These are phyloP conservation scores for Gossypium gossypioides DNA, from an alignment of 441 rosid genomes.

Conservation along the genomic window DNA sequence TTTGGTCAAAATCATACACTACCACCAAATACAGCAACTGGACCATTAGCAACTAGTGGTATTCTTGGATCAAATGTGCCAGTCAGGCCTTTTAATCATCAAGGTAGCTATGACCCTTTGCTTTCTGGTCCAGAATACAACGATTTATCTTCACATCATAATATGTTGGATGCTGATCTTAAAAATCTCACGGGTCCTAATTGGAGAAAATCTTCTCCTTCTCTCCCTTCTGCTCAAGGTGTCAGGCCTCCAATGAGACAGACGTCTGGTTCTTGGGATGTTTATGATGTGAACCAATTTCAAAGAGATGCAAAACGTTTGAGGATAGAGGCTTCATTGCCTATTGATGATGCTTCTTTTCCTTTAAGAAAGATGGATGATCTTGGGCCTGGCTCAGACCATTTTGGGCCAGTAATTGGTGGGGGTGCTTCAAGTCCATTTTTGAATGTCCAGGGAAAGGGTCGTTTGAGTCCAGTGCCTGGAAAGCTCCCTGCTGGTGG, in stretches of 20 bases:
- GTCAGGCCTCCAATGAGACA: slow-evolving; percentile 44
- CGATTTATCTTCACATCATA: slow-evolving; percentile 28
- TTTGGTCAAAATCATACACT: slow-evolving; percentile 33
- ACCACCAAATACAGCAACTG: slow-evolving; percentile 22
- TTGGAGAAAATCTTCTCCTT: slow-evolving; percentile 66
- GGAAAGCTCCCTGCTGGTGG: slow-evolving; percentile 26
- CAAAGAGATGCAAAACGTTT: slow-evolving; percentile 62
- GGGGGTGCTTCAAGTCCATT: slow-evolving; percentile 29
- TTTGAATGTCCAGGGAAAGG: slow-evolving; percentile 30
- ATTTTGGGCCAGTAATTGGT: slow-evolving; percentile 33
- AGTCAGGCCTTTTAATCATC: slow-evolving; percentile 17
- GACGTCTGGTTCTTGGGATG: slow-evolving; percentile 66
- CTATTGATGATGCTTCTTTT: slow-evolving; percentile 37
- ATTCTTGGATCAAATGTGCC: slow-evolving; percentile 34
- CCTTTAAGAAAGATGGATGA: slow-evolving; percentile 46
- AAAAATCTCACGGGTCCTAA: slow-evolving; percentile 29
- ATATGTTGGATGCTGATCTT: slow-evolving; percentile 27
- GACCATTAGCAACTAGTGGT: slow-evolving; percentile 31
- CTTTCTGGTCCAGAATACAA: slow-evolving; percentile 41
- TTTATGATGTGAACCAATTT: slow-evolving; percentile 46
- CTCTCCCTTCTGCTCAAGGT: slow-evolving; percentile 52
- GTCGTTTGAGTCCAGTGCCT: slow-evolving; percentile 39
- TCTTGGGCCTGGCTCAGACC: slow-evolving; percentile 36
- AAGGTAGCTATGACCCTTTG: slow-evolving; percentile 39
- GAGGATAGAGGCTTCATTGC: slow-evolving; percentile 46